phyloP scores from a whole-genome alignment of 495 filamentous ascomycete species.

The Xylaria cubensis region DNA sequence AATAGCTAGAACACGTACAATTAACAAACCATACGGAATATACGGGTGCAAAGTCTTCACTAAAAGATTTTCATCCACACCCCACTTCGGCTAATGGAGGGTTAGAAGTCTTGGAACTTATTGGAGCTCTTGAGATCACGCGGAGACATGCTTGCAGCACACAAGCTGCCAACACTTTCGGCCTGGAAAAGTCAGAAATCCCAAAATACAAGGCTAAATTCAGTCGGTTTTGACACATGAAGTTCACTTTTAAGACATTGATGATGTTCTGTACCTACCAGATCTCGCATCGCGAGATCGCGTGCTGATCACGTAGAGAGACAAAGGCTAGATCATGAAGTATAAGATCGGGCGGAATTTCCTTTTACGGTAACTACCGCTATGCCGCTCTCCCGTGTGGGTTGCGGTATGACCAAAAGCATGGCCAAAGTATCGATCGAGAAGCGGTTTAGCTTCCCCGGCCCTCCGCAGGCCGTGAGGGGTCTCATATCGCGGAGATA shows the following conservation, averaged over 20 bases:
- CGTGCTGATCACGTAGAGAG: background rate
- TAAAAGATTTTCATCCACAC: background rate
- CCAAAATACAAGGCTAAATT: background rate
- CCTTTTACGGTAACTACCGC: constrained; percentile 11
- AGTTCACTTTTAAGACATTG: background rate
- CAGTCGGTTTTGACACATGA: background rate
- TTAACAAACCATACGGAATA: too few species aligned
- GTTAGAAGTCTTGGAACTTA: background rate
- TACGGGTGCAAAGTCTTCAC: background rate
- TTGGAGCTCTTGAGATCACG: background rate
- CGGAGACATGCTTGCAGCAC: background rate
- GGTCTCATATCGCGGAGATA: background rate
- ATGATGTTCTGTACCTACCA: background rate
- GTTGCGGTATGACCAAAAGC: background rate
- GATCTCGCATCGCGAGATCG: background rate
- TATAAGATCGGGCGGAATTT: constrained; percentile 10
- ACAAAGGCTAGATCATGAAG: background rate
- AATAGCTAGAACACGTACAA: background rate
- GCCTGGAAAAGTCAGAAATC: background rate
- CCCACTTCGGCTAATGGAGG: background rate
- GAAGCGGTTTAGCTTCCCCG: background rate
- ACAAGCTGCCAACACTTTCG: background rate
- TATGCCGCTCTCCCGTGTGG: background rate
- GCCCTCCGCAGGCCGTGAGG: background rate
- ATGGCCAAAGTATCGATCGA: background rate